Conservation (phyloP, 345 rosid genomes). For the Schrenkiella parvula region DNA sequence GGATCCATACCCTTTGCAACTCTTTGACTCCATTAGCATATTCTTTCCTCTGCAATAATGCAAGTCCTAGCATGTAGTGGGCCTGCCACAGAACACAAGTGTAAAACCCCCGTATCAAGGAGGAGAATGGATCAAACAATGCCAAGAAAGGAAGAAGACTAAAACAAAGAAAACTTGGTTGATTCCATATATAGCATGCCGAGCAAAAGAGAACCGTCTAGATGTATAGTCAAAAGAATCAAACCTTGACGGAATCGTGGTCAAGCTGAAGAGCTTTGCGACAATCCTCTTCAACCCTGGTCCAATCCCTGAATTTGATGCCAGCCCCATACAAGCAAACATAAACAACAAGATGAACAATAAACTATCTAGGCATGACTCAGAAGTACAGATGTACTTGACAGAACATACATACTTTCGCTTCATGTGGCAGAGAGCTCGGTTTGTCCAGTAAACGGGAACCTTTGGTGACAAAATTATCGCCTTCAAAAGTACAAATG, state of each 20-base stretch:
- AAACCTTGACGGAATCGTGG: constrained; percentile 64
- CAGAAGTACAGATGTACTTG: background rate
- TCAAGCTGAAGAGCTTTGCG: constrained; percentile 72
- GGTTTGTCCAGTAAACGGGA: constrained; percentile 86
- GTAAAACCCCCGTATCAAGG: background rate
- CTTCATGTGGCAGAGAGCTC: constrained; percentile 81
- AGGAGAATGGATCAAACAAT: background rate
- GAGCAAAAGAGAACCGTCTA: background rate
- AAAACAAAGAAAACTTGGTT: constrained; percentile 1
- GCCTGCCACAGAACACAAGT: constrained; percentile 44
- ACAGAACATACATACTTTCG: constrained; percentile 64
- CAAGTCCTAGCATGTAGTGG: constrained; percentile 83
- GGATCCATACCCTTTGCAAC: constrained; percentile 59
- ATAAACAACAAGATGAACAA: background rate
- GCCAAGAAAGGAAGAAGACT: background rate
- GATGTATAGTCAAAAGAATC: background rate
- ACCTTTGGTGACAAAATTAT: constrained; percentile 79
- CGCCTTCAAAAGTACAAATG: constrained; percentile 46
- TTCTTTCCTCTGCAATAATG: constrained; percentile 52
- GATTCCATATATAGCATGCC: background rate
- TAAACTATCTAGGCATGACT: background rate
- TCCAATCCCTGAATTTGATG: constrained; percentile 62
- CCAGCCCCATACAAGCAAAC: constrained; percentile 6
- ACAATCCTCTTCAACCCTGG: constrained; percentile 76
- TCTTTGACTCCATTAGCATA: constrained; percentile 58